These are phyloP conservation scores for Pythium phragmitis DNA, from an alignment of 352 stramenopile genomes.

Conservation along the genomic window DNA sequence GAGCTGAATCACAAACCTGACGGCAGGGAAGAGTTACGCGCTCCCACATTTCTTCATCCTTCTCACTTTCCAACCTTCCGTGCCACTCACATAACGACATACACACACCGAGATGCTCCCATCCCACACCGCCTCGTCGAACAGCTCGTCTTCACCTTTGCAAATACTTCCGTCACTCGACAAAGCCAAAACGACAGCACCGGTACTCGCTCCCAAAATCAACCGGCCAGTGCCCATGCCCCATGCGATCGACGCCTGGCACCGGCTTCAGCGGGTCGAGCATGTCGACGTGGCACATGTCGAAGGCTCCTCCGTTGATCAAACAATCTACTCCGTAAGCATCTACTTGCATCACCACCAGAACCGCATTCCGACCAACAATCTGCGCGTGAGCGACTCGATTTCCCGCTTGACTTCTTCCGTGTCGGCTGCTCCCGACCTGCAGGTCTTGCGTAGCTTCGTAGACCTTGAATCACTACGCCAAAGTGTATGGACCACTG, in stretches of 20 bases:
- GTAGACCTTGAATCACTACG: constrained; percentile 48
- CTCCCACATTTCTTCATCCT: background rate
- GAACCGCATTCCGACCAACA: constrained; percentile 11
- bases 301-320: background rate
- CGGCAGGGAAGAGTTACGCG: too few relatives aligned
- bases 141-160: background rate
- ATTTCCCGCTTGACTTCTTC: background rate
- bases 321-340: constrained; percentile 3
- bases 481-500: constrained; percentile 36
- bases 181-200: background rate
- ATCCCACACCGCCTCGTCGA: background rate
- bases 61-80: constrained; percentile 3
- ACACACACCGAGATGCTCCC: background rate
- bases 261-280: constrained; percentile 9
- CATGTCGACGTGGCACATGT: constrained; percentile 1
- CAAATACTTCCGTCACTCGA: background rate
- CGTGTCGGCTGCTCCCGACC: constrained; percentile 26
- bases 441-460: constrained; percentile 52
- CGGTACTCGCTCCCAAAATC: background rate
- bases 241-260: constrained; percentile 7
- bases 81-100: background rate
- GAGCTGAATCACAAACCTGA: too few relatives aligned
- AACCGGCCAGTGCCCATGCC: constrained; percentile 8
- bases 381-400: background rate
- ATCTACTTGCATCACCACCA: constrained; percentile 6